Conservation (phyloP, 75 land plant species). For the Ceratopteris richardii region DNA sequence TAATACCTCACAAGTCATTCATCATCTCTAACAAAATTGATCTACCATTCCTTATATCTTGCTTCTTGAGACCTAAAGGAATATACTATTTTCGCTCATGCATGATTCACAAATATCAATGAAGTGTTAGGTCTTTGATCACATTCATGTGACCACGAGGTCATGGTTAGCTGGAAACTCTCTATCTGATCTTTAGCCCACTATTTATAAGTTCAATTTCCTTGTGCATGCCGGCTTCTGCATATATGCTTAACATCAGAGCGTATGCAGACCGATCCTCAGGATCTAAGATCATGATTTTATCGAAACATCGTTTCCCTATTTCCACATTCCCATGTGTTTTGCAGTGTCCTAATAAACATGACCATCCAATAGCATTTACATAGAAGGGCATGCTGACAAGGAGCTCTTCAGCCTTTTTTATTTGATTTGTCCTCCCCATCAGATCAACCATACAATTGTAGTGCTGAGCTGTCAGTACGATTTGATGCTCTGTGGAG, state of each 20-base stretch:
- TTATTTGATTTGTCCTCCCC: slow-evolving; percentile 45
- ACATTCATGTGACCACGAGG: too few species aligned
- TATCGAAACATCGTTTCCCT: slow-evolving; percentile 11
- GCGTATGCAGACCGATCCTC: slow-evolving; percentile 30
- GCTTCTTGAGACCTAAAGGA: too few species aligned
- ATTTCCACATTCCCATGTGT: slow-evolving; percentile 7
- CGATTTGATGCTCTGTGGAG: slow-evolving; percentile 23
- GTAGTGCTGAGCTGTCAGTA: slow-evolving; percentile 51
- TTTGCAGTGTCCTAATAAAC: slow-evolving; percentile 13
- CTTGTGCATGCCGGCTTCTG: background rate
- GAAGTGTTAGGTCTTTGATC: too few species aligned
- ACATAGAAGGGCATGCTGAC: slow-evolving; percentile 20
- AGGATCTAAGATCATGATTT: slow-evolving; percentile 42
- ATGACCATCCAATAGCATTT: slow-evolving; percentile 9
- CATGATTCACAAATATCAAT: too few species aligned
- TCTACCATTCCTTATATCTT: too few species aligned
- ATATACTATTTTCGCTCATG: too few species aligned
- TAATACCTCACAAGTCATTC: too few species aligned
- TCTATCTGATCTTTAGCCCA: too few species aligned
- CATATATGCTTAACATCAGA: slow-evolving; percentile 19
- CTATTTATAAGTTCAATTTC: background rate
- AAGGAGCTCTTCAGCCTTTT: slow-evolving; percentile 44
- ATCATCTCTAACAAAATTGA: too few species aligned
- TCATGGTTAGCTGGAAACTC: too few species aligned
- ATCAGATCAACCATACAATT: slow-evolving; percentile 64